Evolutionary conservation across 2,329 filamentous ascomycete genomes (phyloP), one percentile per base, ranked within the genome.

Genomic region (Lachnellula willkommii): DNA sequence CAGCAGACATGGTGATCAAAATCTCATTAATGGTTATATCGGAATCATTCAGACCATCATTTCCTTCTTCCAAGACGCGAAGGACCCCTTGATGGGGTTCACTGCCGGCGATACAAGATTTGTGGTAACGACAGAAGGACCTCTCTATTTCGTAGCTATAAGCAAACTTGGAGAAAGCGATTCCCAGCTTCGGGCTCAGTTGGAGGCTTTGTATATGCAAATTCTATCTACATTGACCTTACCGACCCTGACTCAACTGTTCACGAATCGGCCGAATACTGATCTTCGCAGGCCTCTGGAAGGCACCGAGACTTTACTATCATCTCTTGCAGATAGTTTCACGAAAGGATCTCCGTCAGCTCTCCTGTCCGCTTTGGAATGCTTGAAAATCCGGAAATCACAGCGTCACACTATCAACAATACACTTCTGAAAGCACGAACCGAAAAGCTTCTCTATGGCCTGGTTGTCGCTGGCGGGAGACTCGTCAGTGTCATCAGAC

Each of bases 31-130:
- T 65, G 88, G 89, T 50, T 96, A 94, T 65, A 93, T 97, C 70
- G 94, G 94, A 42, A 87, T 99, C 17, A 87, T 96, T 2, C 94
- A 97, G 70, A 99, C 94, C 45, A 93, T 99, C 65, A 96, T 99
- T 60, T 97, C 94, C 1, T 96, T 96, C 70, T 97, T 95, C 68
- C 88, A 96, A 69, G 85, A 85, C 47, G 82, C 87, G 8, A 81
- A 88, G 54, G 89, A 96, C 68, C 83, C 82, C 0, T 78, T 99
- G 11, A 82, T 83, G 61, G 87, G 87, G 14, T 99, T 99, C 69
- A 90, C 87, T 2, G 92, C 94, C n/a, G 91, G 88, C 14, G 82
- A 85, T 52, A 85, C 90, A 26, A 86, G 89, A 56, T 97, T 99
- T 65, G 89, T 96, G 26, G 82, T 99, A 58, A 77, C 88, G 50